These are phyloP conservation scores for Funneliformis mosseae DNA, from an alignment of 192 early-diverging fungal species.

Conservation along the genomic window DNA sequence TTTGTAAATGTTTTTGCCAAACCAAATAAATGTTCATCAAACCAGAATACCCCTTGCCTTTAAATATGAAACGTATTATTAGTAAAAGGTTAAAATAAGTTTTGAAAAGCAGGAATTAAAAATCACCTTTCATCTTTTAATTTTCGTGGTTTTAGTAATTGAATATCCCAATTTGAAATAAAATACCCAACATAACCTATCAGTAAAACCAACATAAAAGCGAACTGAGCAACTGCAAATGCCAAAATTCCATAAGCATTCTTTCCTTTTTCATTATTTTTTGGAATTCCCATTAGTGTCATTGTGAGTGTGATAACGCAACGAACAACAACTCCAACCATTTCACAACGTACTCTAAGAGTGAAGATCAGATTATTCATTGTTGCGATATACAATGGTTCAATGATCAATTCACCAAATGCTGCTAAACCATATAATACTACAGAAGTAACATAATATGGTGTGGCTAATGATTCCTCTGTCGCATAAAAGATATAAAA, in stretches of 20 bases:
- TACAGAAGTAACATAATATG: conserved; percentile 60
- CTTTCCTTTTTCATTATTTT: conserved; percentile 22
- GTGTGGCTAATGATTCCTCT: conserved; percentile 32
- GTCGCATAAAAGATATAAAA: conserved; percentile 54
- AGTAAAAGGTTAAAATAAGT: too few species aligned
- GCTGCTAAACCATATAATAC: conserved; percentile 73
- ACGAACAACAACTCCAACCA: conserved; percentile 71
- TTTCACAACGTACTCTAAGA: conserved; percentile 81
- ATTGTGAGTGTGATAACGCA: conserved; percentile 70
- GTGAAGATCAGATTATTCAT: conserved; percentile 73
- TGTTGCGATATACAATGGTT: conserved; percentile 83
- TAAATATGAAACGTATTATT: not conserved
- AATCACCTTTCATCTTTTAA: conserved; percentile 40
- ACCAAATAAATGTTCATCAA: conserved; percentile 63
- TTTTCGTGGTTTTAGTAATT: conserved; percentile 41
- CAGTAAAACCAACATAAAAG: conserved; percentile 64
- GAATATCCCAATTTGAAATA: conserved; percentile 38
- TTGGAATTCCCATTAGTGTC: conserved; percentile 54
- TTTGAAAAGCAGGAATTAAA: not conserved
- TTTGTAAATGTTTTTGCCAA: conserved; percentile 76
- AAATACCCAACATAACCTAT: conserved; percentile 60
- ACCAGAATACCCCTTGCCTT: conserved; percentile 50
- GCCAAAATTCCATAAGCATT: conserved; percentile 67
- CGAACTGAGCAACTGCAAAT: conserved; percentile 82
- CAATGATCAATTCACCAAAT: conserved; percentile 77